Conservation (phyloP, 2,329 filamentous ascomycete genomes). For the Phyllosticta paracitricarpa region DNA sequence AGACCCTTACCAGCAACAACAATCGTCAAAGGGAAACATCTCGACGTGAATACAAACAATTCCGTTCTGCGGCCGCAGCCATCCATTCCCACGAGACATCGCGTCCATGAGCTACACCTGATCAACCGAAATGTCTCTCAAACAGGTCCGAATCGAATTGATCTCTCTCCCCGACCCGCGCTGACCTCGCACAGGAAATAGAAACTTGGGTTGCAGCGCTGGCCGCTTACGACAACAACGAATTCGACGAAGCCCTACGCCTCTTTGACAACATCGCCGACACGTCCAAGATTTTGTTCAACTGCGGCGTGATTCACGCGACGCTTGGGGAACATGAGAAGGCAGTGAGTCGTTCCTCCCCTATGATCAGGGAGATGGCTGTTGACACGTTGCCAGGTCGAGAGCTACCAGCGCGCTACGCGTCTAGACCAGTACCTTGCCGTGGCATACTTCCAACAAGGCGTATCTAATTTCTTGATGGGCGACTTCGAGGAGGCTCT, state of each 20-base stretch:
- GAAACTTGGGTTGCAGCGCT: constrained; percentile 95
- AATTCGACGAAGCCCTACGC: constrained; percentile 80
- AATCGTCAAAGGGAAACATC: background rate
- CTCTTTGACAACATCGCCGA: constrained; percentile 82
- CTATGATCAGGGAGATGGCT: constrained; percentile 10
- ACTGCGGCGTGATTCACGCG: constrained; percentile 94
- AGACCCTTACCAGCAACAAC: background rate
- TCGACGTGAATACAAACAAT: background rate
- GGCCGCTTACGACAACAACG: constrained; percentile 87
- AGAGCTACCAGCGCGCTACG: constrained; percentile 88
- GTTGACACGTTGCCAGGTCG: constrained; percentile 52
- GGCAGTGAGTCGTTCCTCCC: constrained; percentile 54
- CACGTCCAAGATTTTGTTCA: constrained; percentile 97
- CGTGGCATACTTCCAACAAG: constrained; percentile 96
- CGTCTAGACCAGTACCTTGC: constrained; percentile 89
- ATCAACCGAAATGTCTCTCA: constrained; percentile 37
- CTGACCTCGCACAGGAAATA: constrained; percentile 63
- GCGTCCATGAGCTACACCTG: background rate
- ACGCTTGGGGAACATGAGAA: constrained; percentile 92
- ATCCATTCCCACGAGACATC: background rate
- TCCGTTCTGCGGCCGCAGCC: background rate
- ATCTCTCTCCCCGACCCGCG: constrained; percentile 11
- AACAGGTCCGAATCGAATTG: constrained; percentile 29
- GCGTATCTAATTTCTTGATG: constrained; percentile 93
- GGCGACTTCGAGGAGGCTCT: constrained; percentile 96